These are phyloP conservation scores for Exophiala sp. DNA, from an alignment of 2,329 filamentous ascomycete species.

Conservation along the genomic window DNA sequence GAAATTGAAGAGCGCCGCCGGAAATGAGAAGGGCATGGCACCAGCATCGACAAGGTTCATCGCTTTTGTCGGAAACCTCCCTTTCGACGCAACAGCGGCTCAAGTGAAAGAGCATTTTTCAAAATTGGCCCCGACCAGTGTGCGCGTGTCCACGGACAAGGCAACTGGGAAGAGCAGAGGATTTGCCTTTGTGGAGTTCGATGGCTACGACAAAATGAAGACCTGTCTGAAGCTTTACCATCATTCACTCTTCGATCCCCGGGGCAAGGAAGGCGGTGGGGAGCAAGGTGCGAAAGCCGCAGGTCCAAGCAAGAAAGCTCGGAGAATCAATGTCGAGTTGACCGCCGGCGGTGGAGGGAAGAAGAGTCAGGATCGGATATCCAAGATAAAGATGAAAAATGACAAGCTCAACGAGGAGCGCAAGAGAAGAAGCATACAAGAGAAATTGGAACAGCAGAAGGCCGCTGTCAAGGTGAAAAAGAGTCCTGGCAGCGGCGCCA, in stretches of 20 bases:
- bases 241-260: slow-evolving; percentile 67
- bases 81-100: slow-evolving; percentile 69
- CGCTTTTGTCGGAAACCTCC: slow-evolving; percentile 82
- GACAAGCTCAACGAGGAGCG: slow-evolving; percentile 69
- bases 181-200: slow-evolving; percentile 85
- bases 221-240: slow-evolving; percentile 87
- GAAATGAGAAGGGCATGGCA: slow-evolving; percentile 30
- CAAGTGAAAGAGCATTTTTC: slow-evolving; percentile 70
- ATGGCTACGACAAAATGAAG: slow-evolving; percentile 80
- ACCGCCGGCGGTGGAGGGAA: slow-evolving; percentile 81
- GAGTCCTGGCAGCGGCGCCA: slow-evolving; percentile 27
- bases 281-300: background rate
- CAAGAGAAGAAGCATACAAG: slow-evolving; percentile 44
- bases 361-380: slow-evolving; percentile 63
- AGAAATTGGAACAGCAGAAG: slow-evolving; percentile 31
- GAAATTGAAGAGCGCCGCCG: slow-evolving; percentile 16
- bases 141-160: slow-evolving; percentile 69
- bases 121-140: slow-evolving; percentile 61
- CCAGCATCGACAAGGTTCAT: slow-evolving; percentile 55
- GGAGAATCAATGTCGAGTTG: slow-evolving; percentile 88
- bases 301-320: slow-evolving; percentile 34
- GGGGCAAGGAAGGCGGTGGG: slow-evolving; percentile 34
- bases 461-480: slow-evolving; percentile 34
- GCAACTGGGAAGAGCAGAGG: slow-evolving; percentile 61
- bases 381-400: slow-evolving; percentile 82